A percentile compares a stretch with the other conserved stretches of the same genome.
phyloP scores from a whole-genome alignment of 495 filamentous ascomycete genomes.

The Tuber microsphaerosporum region DNA sequence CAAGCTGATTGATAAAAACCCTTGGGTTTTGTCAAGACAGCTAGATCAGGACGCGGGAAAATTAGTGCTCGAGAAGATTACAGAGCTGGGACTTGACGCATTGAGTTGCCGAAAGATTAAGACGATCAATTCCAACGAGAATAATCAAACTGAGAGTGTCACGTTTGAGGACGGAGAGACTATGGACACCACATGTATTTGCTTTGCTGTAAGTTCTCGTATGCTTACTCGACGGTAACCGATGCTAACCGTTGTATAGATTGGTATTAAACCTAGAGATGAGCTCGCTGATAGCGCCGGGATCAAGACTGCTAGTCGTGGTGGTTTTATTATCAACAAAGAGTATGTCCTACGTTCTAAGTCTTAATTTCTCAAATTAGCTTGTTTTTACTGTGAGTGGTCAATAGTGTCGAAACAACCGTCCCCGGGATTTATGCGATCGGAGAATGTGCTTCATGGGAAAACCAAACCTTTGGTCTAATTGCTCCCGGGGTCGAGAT shows the following conservation, averaged over 20 bases:
- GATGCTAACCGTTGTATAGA: conserved; percentile 41
- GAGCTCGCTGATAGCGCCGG: conserved; percentile 65
- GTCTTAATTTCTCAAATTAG: not conserved
- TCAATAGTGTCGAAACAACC: conserved; percentile 60
- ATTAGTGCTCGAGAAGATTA: conserved; percentile 79
- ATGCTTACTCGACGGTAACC: conserved; percentile 16
- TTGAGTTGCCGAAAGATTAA: conserved; percentile 71
- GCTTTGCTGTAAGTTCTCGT: conserved; percentile 62
- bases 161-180: conserved; percentile 77
- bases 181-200: conserved; percentile 76
- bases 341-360: conserved; percentile 40
- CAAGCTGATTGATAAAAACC: conserved; percentile 78
- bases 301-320: conserved; percentile 66
- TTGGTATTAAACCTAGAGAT: conserved; percentile 79
- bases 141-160: conserved; percentile 66
- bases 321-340: conserved; percentile 68
- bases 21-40: conserved; percentile 82
- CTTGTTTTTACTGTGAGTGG: not conserved
- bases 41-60: conserved; percentile 76
- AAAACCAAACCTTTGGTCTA: conserved; percentile 85
- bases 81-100: conserved; percentile 74
- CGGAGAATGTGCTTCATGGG: conserved; percentile 92
- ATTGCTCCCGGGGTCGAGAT: conserved; percentile 94
- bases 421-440: conserved; percentile 75
- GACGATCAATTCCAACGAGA: conserved; percentile 59